Base-by-base conservation (phyloP, 352 stramenopile species). In the Phytophthora rubi region DNA sequence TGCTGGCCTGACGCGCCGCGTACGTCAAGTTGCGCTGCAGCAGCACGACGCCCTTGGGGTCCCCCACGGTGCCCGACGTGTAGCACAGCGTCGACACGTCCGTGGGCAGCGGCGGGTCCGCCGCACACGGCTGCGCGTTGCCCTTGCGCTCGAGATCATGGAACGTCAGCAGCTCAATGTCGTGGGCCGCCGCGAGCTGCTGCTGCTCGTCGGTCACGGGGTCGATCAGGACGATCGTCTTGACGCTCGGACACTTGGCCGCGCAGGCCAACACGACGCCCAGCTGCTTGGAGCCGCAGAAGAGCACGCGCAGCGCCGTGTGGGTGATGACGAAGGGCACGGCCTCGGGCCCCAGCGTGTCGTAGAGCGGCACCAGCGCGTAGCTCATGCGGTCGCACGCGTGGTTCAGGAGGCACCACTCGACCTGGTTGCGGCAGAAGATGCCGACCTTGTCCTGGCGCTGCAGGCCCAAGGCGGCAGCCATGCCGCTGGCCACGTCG, bases 31-130 rank as follows among this genome's bases (percentile, higher is more conserved):
- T 91, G 48, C 65, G 60, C 71, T 99, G 97, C 8, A 85, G 94
- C 13, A 99, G 76, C 23, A 99, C 81, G 32, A 93, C 96, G n/a
- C 96, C 96, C 73, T 98, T 98, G 33, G 97, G 95, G 77, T 97
- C 82, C 8, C 95, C 95, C n/a, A 94, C 98, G 5, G 96, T 99
- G 9, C 95, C 96, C 15, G 82, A 98, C 2, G 94, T 98, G 79
- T 97, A 98, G 77, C 85, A 97, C 44, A 98, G 80, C 16, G 95
- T 98, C n/a, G 91, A 90, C 15, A 99, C 60, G 75, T 98, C 95
- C 0, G 70, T 61, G 13, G 79, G 73, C 1, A 60, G 57, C 5
- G 84, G 78, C 3, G 78, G 82, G 26, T 80, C 77, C 15, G 54
- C 68, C 23, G 63, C 65, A 16, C 75, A 32, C 21, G 76, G 69